Conservation (phyloP, 495 filamentous ascomycete species). For the Xylaria flabelliformis region DNA sequence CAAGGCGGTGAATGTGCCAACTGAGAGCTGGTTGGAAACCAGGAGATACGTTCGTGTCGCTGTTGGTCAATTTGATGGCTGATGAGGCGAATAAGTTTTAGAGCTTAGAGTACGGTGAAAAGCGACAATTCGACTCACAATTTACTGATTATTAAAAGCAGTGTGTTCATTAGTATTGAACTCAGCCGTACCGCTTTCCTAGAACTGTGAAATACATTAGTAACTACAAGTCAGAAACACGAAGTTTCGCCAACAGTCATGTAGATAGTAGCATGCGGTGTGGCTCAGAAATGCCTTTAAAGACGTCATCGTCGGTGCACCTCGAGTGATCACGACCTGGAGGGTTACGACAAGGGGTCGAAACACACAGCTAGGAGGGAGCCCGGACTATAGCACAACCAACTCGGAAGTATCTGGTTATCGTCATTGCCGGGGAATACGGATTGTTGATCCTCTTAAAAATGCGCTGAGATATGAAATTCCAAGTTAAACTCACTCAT, state of each 20-base stretch:
- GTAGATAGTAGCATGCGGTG: not conserved
- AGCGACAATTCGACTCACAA: too few species aligned
- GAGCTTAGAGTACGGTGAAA: too few species aligned
- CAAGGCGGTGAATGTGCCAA: too few species aligned
- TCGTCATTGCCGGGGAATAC: slow-evolving; percentile 57
- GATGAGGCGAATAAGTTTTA: too few species aligned
- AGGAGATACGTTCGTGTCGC: too few species aligned
- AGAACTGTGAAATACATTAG: not conserved
- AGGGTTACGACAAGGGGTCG: slow-evolving; percentile 37
- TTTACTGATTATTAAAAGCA: too few species aligned
- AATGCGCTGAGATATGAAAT: not conserved
- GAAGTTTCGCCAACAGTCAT: not conserved
- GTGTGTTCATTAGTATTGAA: not conserved
- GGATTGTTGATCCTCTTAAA: not conserved
- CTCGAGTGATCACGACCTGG: slow-evolving; percentile 38
- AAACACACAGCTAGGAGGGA: slow-evolving; percentile 38
- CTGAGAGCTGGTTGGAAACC: too few species aligned
- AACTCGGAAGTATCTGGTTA: slow-evolving; percentile 67
- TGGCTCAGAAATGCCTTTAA: slow-evolving; percentile 59
- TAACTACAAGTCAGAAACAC: not conserved
- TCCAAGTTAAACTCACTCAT: slow-evolving; percentile 18
- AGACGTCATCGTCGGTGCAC: slow-evolving; percentile 46
- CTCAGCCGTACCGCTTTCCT: not conserved
- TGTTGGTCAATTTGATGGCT: too few species aligned
- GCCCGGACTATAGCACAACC: slow-evolving; percentile 29